Evolutionary conservation across 1,284 basidiomycete species (phyloP).

Genomic region (Sporisorium sorghi): DNA sequence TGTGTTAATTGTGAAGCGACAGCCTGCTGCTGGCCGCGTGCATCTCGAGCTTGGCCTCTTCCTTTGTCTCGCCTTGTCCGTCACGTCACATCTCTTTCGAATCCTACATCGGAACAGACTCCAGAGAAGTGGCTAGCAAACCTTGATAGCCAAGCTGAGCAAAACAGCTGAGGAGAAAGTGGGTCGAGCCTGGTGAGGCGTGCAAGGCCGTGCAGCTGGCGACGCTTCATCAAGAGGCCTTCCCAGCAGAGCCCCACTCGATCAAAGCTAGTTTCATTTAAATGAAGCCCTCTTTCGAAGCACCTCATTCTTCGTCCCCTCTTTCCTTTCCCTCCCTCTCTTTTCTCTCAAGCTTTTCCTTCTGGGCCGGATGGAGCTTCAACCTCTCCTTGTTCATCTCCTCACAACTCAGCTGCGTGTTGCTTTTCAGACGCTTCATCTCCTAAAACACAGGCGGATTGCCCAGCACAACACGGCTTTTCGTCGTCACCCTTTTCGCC

Average conservation of each 20-base stretch:
- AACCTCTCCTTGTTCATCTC: slow-evolving; percentile 14
- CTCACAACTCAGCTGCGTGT: slow-evolving; percentile 11
- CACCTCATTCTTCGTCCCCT: slow-evolving; percentile 11
- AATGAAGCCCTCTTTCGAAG: slow-evolving; percentile 23
- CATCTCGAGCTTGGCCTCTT: slow-evolving; percentile 13
- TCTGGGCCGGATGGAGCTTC: slow-evolving; percentile 27
- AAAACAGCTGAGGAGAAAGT: slow-evolving; percentile 3
- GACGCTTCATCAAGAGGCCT: slow-evolving; percentile 12
- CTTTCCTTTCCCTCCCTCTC: background rate
- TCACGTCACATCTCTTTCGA: slow-evolving; percentile 8
- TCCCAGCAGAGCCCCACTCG: slow-evolving; percentile 16
- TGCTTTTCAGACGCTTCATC: slow-evolving; percentile 16
- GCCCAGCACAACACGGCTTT: slow-evolving; percentile 11
- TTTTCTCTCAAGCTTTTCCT: slow-evolving; percentile 11
- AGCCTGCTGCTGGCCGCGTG: slow-evolving; percentile 1
- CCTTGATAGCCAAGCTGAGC: slow-evolving; percentile 8
- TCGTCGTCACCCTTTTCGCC: slow-evolving; percentile 13
- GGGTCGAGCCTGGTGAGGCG: slow-evolving; percentile 22
- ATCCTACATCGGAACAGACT: background rate
- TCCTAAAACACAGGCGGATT: slow-evolving; percentile 9
- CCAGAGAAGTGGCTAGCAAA: slow-evolving; percentile 9
- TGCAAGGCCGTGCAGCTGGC: slow-evolving; percentile 6
- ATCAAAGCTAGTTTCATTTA: slow-evolving; percentile 28
- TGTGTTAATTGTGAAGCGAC: too few relatives aligned
- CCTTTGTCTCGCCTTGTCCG: too few relatives aligned